A percentile compares a stretch with the other conserved stretches of the same genome.
These are phyloP conservation scores for Termitomyces sp. DNA, from an alignment of 768 basidiomycete genomes.

Conservation along the genomic window DNA sequence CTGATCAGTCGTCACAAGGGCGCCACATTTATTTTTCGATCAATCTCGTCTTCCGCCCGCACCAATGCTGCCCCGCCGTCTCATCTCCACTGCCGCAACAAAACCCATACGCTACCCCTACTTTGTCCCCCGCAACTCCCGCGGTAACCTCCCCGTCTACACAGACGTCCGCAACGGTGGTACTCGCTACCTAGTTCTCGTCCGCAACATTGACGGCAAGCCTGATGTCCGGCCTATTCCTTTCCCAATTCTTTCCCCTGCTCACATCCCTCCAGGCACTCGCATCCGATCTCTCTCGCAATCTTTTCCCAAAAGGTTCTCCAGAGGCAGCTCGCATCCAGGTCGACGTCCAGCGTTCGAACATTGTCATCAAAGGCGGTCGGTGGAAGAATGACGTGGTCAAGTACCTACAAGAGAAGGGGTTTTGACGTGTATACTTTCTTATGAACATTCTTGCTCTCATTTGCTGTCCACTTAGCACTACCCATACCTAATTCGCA, in stretches of 20 bases:
- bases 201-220: slow-evolving; percentile 69
- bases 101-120: slow-evolving; percentile 32
- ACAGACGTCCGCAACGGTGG: slow-evolving; percentile 66
- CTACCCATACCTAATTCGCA: slow-evolving; percentile 9
- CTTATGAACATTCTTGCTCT: slow-evolving; percentile 5
- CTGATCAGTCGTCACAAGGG: slow-evolving; percentile 10
- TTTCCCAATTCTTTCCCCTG: slow-evolving; percentile 1
- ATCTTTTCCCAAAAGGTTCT: slow-evolving; percentile 45
- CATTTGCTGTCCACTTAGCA: slow-evolving; percentile 4
- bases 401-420: slow-evolving; percentile 57
- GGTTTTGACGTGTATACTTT: slow-evolving; percentile 40
- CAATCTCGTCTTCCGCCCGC: slow-evolving; percentile 1
- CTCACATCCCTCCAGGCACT: slow-evolving; percentile 39
- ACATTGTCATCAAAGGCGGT: slow-evolving; percentile 58
- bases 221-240: slow-evolving; percentile 38
- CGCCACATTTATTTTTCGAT: slow-evolving; percentile 14
- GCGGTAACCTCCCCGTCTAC: slow-evolving; percentile 70
- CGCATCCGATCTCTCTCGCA: slow-evolving; percentile 46
- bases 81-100: slow-evolving; percentile 3
- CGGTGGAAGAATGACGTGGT: slow-evolving; percentile 57
- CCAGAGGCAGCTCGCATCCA: slow-evolving; percentile 44
- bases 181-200: slow-evolving; percentile 48
- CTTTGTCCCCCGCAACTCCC: slow-evolving; percentile 60
- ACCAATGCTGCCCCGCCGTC: slow-evolving; percentile 10
- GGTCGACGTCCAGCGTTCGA: slow-evolving; percentile 39